These are phyloP conservation scores for Trifolium subterraneum DNA, from an alignment of 306 rosid species.

Conservation along the genomic window DNA sequence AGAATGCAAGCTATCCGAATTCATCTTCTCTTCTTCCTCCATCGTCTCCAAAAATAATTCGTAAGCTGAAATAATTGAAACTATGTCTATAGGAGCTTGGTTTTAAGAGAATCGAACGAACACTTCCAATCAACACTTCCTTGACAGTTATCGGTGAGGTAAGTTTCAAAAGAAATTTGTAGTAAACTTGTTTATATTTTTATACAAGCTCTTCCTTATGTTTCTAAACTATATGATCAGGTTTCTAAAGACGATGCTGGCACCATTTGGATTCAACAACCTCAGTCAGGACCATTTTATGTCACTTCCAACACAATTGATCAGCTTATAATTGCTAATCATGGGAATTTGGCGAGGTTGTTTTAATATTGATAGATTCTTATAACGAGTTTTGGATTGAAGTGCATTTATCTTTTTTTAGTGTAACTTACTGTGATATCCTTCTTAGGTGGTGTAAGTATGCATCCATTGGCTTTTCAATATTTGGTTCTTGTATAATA, in stretches of 20 bases:
- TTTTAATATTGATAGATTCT: neutral
- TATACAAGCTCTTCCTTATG: neutral
- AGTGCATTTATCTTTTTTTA: neutral
- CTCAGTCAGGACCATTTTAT: conserved; percentile 91
- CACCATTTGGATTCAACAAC: conserved; percentile 77
- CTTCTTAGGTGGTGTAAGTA: conserved; percentile 84
- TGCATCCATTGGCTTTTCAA: conserved; percentile 80
- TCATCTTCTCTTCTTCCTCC: conserved; percentile 1
- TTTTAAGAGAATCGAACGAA: conserved; percentile 77
- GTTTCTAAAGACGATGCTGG: conserved; percentile 93
- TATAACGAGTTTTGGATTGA: neutral
- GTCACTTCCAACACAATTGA: conserved; percentile 82
- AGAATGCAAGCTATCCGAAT: no score
- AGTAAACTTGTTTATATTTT: neutral
- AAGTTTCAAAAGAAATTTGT: neutral
- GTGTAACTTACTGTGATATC: neutral
- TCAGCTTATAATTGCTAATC: conserved; percentile 76
- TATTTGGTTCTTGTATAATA: conserved; percentile 77
- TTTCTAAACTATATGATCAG: conserved; percentile 49
- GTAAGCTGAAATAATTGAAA: conserved; percentile 20
- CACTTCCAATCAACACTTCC: conserved; percentile 77
- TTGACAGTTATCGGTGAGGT: conserved; percentile 92
- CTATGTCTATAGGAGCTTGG: conserved; percentile 69
- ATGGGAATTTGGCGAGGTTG: conserved; percentile 96
- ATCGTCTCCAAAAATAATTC: neutral